These are phyloP conservation scores for Dictyostelium purpureum DNA, from an alignment of 78 protist genomes.

Conservation along the genomic window DNA sequence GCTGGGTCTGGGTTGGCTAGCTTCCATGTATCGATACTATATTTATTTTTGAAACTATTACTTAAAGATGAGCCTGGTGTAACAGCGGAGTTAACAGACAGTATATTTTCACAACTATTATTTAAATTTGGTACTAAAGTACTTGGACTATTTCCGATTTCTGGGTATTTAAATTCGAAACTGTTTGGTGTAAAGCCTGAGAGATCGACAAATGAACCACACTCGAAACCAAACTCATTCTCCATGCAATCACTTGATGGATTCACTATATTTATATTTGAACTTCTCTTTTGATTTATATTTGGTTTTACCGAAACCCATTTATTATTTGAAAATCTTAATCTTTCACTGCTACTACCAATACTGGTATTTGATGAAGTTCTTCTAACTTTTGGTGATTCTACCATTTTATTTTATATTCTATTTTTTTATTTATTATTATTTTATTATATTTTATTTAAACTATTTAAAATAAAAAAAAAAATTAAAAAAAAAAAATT, in stretches of 20 bases:
- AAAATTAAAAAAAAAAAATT: background rate
- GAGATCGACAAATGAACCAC: background rate
- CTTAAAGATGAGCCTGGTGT: background rate
- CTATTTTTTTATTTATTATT: background rate
- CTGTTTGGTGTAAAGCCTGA: slow-evolving; percentile 5
- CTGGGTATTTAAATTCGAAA: slow-evolving; percentile 2
- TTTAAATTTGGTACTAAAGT: background rate
- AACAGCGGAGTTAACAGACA: too few species aligned
- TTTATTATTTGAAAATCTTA: background rate
- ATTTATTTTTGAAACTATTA: background rate
- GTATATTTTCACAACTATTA: too few species aligned
- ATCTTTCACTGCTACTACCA: too few species aligned
- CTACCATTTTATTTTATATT: background rate
- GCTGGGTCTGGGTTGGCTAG: slow-evolving; percentile 9
- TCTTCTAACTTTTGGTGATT: slow-evolving; percentile 26
- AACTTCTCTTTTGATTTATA: background rate
- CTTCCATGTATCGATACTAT: background rate
- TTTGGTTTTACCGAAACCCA: slow-evolving; percentile 22
- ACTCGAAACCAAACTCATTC: too few species aligned
- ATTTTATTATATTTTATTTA: background rate
- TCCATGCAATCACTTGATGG: background rate
- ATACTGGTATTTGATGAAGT: background rate
- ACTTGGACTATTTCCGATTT: background rate
- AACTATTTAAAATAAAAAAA: background rate
- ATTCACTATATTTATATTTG: background rate